Evolutionary conservation across 2,329 filamentous ascomycete genomes (phyloP), one percentile per base, ranked within the genome.

Genomic region (Penicillium sp.): DNA sequence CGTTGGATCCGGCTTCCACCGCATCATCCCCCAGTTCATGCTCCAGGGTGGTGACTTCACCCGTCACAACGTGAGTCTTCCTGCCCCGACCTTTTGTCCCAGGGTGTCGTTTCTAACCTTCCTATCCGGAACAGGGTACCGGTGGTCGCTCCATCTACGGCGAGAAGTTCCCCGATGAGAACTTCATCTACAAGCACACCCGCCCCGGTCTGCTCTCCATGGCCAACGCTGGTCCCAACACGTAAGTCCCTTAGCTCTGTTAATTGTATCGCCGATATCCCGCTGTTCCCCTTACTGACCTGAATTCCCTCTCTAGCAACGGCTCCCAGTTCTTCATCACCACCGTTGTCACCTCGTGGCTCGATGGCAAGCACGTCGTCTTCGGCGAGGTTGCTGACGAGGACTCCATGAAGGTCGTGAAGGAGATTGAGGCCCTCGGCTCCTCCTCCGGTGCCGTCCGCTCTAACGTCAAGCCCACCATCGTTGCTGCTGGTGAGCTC

Each of bases 31-130:
- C 63, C 74, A 89, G 50, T 95, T 95, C 82, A 95, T 95, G 90
- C 86, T 95, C 65, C 90, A 95, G 82, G 90, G 89, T 72, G 89
- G 89, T 81, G 89, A 95, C 81, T 95, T 95, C 80, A 95, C 89
- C 75, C 87, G 87, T 70, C 83, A 84, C 70, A 93, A 95, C 76
- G 90, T 95, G 80, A 73, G 88, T 76, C 49, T 38, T 33, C 20
- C 10, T 6, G 27, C 25, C 20, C 41, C 42, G 23, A 9, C 2
- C 7, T 15, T 3, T 24, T n/a, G 20, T 5, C 24, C 27, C 25
- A 10, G n/a, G 23, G 15, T 12, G 25, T 12, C 28, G 35, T 47
- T 4, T 47, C 56, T 59, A 56, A 64, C 40, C 23, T 33, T 13
- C 35, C 23, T 48, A 6, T 50, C 6, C 27, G 32, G 45, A 59